These are phyloP conservation scores for Amphirosellinia nigrospora DNA, from an alignment of 495 filamentous ascomycete genomes.

Conservation along the genomic window DNA sequence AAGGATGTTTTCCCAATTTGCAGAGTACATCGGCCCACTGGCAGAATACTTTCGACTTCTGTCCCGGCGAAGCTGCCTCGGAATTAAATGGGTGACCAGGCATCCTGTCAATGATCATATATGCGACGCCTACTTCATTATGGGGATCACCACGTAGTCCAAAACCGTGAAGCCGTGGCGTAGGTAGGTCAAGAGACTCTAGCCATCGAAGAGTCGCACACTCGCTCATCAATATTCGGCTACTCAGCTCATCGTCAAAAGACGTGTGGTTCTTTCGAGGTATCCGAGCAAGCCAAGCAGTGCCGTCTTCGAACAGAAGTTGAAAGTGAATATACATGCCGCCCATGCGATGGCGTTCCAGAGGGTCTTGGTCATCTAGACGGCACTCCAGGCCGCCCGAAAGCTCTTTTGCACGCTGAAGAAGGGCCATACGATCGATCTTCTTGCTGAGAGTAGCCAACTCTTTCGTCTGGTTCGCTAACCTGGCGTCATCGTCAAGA, in stretches of 20 bases:
- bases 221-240: not conserved
- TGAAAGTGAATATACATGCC: conserved; percentile 30
- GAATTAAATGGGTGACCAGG: not conserved
- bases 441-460: not conserved
- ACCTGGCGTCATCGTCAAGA: not conserved
- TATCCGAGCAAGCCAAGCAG: conserved; percentile 30
- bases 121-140: not conserved
- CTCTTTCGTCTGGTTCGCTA: not conserved
- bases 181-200: not conserved
- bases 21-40: not conserved
- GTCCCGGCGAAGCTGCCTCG: not conserved
- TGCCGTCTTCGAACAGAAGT: conserved; percentile 28
- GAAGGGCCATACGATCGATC: not conserved
- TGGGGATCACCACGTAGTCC: not conserved
- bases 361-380: conserved; percentile 18
- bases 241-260: not conserved
- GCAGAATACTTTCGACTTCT: not conserved
- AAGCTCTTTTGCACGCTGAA: not conserved
- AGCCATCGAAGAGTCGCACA: not conserved
- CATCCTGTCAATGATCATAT: not conserved
- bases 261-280: not conserved
- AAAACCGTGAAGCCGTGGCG: not conserved
- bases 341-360: conserved; percentile 27
- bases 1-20: not conserved
- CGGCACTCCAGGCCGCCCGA: not conserved